Conservation (phyloP, 2,329 filamentous ascomycete species). For the Trichoderma sp. region DNA sequence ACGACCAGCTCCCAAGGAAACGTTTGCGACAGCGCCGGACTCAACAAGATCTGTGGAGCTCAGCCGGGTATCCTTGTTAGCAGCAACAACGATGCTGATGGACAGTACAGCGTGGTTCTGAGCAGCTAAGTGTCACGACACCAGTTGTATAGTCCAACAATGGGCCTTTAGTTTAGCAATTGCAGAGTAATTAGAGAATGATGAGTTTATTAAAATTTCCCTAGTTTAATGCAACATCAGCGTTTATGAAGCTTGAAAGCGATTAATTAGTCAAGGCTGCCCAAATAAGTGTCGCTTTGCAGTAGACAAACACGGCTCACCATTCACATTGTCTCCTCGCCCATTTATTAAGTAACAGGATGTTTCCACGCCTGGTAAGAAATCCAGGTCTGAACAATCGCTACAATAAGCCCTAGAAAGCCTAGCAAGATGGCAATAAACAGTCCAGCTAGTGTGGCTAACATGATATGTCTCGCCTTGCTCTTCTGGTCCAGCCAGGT, state of each 20-base stretch:
- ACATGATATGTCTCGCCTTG: background rate
- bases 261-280: accelerated
- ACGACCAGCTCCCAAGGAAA: slow-evolving; percentile 1
- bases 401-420: background rate
- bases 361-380: background rate
- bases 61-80: slow-evolving; percentile 11
- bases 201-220: background rate
- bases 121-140: background rate
- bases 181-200: background rate
- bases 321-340: background rate
- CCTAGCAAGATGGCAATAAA: too few relatives aligned
- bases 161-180: background rate
- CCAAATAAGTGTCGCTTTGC: background rate
- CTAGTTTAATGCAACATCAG: background rate
- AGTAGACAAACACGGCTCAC: background rate
- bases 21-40: slow-evolving; percentile 1
- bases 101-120: slow-evolving; percentile 15
- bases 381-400: background rate
- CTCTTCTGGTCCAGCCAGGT: background rate
- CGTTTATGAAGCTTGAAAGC: background rate
- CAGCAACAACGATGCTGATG: slow-evolving; percentile 10
- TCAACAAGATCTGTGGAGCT: slow-evolving; percentile 20
- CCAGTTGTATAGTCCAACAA: background rate
- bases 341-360: background rate
- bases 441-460: background rate